Percentiles rank a stretch among this genome's conserved stretches.
Evolutionary conservation across 1,284 basidiomycete genomes (phyloP).

Genomic region (Apiotrichum akiyoshidainum): DNA sequence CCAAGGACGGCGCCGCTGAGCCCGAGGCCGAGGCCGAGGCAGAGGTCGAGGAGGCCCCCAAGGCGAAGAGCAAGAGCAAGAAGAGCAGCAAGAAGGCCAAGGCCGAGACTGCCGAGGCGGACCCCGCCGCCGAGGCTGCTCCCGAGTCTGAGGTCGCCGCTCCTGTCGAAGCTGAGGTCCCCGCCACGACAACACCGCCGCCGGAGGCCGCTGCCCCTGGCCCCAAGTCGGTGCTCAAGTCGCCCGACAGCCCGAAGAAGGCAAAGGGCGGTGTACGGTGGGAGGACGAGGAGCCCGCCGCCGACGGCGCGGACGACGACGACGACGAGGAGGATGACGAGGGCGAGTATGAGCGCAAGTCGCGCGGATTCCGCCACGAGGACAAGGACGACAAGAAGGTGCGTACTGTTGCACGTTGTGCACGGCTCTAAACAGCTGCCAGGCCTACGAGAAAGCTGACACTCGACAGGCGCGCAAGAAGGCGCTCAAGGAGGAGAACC

Average conservation of each 20-base stretch:
- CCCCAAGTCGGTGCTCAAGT: background rate
- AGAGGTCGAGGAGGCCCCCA: constrained; percentile 4
- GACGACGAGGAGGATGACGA: constrained; percentile 48
- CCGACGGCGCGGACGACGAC: constrained; percentile 37
- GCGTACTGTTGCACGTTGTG: constrained; percentile 26
- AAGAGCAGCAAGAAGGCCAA: background rate
- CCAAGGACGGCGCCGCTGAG: constrained; percentile 15
- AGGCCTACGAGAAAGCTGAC: background rate
- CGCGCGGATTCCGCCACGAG: constrained; percentile 83
- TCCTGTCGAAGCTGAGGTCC: constrained; percentile 5
- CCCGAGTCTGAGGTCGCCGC: constrained; percentile 12
- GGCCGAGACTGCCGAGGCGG: too few species aligned
- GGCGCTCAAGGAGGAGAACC: constrained; percentile 75
- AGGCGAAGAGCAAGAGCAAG: constrained; percentile 10
- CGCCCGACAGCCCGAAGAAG: constrained; percentile 7
- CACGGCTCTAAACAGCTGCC: too few species aligned
- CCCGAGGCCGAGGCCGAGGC: constrained; percentile 3
- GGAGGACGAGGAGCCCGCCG: constrained; percentile 22
- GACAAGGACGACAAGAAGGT: constrained; percentile 90
- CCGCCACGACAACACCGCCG: too few species aligned
- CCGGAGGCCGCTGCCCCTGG: too few species aligned
- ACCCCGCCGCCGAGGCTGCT: too few species aligned
- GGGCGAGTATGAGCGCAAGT: constrained; percentile 57
- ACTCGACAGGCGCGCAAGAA: constrained; percentile 75
- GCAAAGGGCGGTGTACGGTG: constrained; percentile 17